These are phyloP conservation scores for Leccinum imitatum DNA, from an alignment of 768 basidiomycete species.

Conservation along the genomic window DNA sequence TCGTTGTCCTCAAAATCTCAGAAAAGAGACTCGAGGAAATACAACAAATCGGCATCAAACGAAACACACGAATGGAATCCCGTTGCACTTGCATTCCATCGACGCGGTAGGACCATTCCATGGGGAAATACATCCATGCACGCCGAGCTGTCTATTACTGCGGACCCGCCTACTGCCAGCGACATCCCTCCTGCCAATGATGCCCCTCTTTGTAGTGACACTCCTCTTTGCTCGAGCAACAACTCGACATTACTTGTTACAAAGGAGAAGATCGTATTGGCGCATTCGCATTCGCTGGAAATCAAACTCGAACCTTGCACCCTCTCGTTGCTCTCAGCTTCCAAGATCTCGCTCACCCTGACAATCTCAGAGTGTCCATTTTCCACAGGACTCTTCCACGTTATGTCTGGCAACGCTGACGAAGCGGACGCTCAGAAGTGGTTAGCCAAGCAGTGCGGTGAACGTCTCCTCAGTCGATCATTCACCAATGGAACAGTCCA, in stretches of 20 bases:
- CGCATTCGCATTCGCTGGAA: background rate
- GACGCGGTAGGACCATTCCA: background rate
- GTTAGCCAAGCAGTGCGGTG: no score
- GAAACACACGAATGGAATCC: constrained; percentile 6
- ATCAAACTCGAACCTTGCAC: background rate
- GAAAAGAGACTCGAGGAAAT: background rate
- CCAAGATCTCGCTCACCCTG: constrained; percentile 13
- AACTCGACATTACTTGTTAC: background rate
- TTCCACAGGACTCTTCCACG: constrained; percentile 14
- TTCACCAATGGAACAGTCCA: constrained; percentile 18
- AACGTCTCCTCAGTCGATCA: constrained; percentile 8
- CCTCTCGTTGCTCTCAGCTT: background rate
- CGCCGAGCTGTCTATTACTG: constrained; percentile 9
- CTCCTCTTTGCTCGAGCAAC: background rate
- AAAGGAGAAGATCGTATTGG: constrained; percentile 1
- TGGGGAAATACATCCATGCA: constrained; percentile 19
- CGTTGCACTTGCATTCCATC: constrained; percentile 12
- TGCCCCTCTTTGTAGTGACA: no score
- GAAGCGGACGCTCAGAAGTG: background rate
- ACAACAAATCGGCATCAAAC: background rate
- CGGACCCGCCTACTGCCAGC: background rate
- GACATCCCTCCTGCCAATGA: background rate
- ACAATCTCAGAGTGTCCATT: constrained; percentile 18
- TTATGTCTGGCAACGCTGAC: background rate
- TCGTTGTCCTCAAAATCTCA: background rate